These are phyloP conservation scores for Camelina neglecta DNA, from an alignment of 345 rosid genomes.

Conservation along the genomic window DNA sequence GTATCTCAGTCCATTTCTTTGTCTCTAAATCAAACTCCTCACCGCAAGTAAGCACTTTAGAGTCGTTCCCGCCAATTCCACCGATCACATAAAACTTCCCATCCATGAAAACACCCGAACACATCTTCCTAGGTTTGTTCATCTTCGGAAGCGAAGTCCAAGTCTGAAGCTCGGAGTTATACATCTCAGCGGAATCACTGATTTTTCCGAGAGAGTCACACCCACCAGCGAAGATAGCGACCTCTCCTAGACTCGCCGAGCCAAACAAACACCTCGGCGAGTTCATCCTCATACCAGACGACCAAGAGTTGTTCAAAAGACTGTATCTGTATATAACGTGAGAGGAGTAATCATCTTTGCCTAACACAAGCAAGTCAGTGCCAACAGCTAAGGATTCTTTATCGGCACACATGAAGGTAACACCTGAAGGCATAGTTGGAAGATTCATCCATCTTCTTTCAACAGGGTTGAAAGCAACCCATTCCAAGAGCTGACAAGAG, in stretches of 20 bases:
- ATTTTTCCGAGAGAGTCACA: slow-evolving; percentile 49
- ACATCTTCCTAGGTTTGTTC: slow-evolving; percentile 73
- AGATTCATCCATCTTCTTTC: slow-evolving; percentile 61
- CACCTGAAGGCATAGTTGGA: slow-evolving; percentile 61
- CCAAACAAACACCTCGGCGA: slow-evolving; percentile 78
- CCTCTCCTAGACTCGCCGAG: slow-evolving; percentile 65
- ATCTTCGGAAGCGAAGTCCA: slow-evolving; percentile 69
- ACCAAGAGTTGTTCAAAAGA: slow-evolving; percentile 58
- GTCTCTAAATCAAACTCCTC: slow-evolving; percentile 71
- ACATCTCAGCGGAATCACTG: slow-evolving; percentile 64
- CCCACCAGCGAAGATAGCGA: slow-evolving; percentile 84
- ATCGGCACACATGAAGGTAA: slow-evolving; percentile 52
- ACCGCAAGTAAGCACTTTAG: slow-evolving; percentile 52
- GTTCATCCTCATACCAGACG: slow-evolving; percentile 52
- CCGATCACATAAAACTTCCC: slow-evolving; percentile 82
- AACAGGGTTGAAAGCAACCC: slow-evolving; percentile 84
- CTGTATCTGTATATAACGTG: slow-evolving; percentile 52
- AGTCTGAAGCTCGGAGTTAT: slow-evolving; percentile 57
- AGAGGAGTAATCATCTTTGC: slow-evolving; percentile 48
- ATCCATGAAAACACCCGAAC: slow-evolving; percentile 83
- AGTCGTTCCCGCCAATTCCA: slow-evolving; percentile 52
- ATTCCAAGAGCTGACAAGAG: slow-evolving; percentile 64
- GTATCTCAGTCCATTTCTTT: slow-evolving; percentile 63
- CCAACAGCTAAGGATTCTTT: slow-evolving; percentile 76
- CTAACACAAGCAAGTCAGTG: slow-evolving; percentile 64